phyloP scores from a whole-genome alignment of 2,329 filamentous ascomycete species.

The Myriangium duriaei region DNA sequence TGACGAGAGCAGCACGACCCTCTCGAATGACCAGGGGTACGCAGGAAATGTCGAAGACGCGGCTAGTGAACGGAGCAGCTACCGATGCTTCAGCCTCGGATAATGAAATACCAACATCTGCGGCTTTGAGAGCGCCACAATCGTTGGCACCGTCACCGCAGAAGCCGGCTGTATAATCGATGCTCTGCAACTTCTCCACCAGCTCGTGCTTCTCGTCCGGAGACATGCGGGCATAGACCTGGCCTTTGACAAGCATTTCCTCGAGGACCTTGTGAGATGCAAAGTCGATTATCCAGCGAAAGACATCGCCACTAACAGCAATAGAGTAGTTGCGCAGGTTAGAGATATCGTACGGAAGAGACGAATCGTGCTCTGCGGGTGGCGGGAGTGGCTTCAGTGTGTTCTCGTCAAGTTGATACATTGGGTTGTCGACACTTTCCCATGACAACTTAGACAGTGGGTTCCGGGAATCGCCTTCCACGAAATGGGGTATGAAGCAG shows the following conservation, averaged over 20 bases:
- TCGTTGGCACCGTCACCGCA: conserved; percentile 97
- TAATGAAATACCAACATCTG: conserved; percentile 91
- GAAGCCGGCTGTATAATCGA: conserved; percentile 91
- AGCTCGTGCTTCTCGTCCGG: conserved; percentile 97
- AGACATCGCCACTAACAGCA: conserved; percentile 84
- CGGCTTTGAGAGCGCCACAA: conserved; percentile 90
- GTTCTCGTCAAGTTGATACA: conserved; percentile 63
- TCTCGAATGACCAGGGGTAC: conserved; percentile 88
- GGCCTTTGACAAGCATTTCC: conserved; percentile 78
- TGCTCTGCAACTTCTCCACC: conserved; percentile 90
- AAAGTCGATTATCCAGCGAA: conserved; percentile 92
- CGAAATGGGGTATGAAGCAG: conserved; percentile 86
- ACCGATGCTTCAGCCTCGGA: conserved; percentile 97
- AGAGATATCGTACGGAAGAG: conserved; percentile 70
- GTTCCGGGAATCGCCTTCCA: conserved; percentile 63
- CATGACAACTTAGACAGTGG: conserved; percentile 63
- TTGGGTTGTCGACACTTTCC: conserved; percentile 87
- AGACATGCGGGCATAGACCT: conserved; percentile 96
- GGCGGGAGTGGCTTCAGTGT: conserved; percentile 68
- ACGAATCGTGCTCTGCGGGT: conserved; percentile 61
- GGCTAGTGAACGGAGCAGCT: conserved; percentile 92
- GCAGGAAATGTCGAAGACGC: conserved; percentile 91
- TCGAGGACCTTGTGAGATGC: conserved; percentile 68
- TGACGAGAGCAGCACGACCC: conserved; percentile 88
- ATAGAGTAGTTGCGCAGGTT: conserved; percentile 77